Percentiles rank a stretch among this genome's conserved stretches.
These are phyloP conservation scores for Zymoseptoria crescenta DNA, from an alignment of 2,329 filamentous ascomycete species.

Conservation along the genomic window DNA sequence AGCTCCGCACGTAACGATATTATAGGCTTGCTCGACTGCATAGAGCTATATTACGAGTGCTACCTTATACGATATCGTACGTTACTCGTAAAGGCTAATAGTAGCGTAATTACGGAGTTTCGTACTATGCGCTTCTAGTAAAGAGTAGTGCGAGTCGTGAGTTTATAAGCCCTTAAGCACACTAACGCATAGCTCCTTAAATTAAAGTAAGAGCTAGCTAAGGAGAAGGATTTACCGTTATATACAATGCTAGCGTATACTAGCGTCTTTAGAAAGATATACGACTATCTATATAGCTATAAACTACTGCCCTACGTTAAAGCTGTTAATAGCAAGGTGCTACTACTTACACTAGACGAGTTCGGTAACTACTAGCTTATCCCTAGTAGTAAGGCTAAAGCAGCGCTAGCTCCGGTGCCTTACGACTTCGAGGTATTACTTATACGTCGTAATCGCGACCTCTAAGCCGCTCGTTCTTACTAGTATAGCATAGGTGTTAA, in stretches of 20 bases:
- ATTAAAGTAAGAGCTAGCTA: background rate
- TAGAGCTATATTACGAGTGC: too few relatives aligned
- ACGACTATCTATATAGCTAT: background rate
- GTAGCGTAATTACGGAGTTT: too few relatives aligned
- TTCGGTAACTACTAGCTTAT: background rate
- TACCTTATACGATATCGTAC: too few relatives aligned
- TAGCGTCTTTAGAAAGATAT: background rate
- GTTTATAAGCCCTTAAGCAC: background rate
- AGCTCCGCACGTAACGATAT: too few relatives aligned
- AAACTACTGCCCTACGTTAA: background rate
- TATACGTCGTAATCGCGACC: too few relatives aligned
- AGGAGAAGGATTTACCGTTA: background rate
- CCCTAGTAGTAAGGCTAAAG: background rate
- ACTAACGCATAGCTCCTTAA: background rate
- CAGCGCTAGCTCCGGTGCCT: background rate
- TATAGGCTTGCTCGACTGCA: too few relatives aligned
- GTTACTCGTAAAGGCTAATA: too few relatives aligned
- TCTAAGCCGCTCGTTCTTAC: too few relatives aligned
- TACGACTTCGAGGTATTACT: too few relatives aligned
- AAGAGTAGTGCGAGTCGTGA: too few relatives aligned
- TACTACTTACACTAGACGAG: background rate
- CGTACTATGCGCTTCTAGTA: too few relatives aligned
- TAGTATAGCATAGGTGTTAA: too few relatives aligned
- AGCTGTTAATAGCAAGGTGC: background rate
- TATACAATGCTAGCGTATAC: background rate